Conservation (phyloP, 768 basidiomycete genomes). For the Ramaria rubella region DNA sequence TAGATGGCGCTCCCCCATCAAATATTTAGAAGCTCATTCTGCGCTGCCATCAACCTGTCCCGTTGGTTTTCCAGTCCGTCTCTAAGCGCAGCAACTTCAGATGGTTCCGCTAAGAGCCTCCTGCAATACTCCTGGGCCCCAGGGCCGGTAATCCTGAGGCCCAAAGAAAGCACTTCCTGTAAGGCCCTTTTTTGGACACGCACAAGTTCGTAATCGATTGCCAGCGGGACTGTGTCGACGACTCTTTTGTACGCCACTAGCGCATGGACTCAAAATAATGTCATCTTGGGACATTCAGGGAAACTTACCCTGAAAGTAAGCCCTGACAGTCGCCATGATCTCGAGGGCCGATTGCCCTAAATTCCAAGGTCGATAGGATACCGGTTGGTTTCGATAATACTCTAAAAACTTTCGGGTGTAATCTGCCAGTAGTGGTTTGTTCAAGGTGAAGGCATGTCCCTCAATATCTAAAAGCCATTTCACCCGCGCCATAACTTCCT, state of each 20-base stretch:
- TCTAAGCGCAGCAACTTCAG: constrained; percentile 36
- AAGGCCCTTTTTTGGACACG: constrained; percentile 44
- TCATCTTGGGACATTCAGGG: background rate
- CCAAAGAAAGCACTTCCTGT: constrained; percentile 37
- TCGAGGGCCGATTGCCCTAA: constrained; percentile 36
- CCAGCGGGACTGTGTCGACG: constrained; percentile 48
- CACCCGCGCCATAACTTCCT: constrained; percentile 35
- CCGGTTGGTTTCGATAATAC: constrained; percentile 33
- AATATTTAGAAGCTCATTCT: constrained; percentile 1
- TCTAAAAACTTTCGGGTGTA: constrained; percentile 43
- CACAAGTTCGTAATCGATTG: constrained; percentile 51
- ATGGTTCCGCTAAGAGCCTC: constrained; percentile 46
- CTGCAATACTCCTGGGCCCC: constrained; percentile 42
- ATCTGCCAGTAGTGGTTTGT: constrained; percentile 43
- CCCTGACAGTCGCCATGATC: constrained; percentile 68
- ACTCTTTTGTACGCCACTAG: constrained; percentile 57
- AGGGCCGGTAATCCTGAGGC: constrained; percentile 45
- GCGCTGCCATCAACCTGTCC: constrained; percentile 4
- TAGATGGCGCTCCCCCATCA: no score
- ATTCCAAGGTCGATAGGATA: constrained; percentile 32
- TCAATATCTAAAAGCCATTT: constrained; percentile 47
- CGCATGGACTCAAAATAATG: background rate
- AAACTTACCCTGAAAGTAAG: constrained; percentile 65
- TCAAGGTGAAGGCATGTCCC: constrained; percentile 43
- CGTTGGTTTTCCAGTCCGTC: constrained; percentile 32